phyloP scores from a whole-genome alignment of 1,284 basidiomycete species.

The Heterobasidion parviporum region DNA sequence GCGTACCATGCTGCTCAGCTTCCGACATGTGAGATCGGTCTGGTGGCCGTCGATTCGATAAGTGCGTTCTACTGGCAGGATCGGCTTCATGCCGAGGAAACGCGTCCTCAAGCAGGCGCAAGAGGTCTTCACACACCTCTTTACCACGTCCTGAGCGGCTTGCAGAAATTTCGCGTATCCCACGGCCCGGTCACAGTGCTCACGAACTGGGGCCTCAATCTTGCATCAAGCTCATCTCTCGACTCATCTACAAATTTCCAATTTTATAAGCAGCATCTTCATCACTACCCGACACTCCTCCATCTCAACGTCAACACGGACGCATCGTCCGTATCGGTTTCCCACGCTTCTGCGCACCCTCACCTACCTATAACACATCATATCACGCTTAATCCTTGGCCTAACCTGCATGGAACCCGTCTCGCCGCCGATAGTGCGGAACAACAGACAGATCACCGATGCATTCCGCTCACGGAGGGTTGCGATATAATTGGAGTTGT shows the following conservation, averaged over 20 bases:
- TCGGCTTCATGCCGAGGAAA: slow-evolving; percentile 53
- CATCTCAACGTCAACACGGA: not conserved
- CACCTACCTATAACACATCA: slow-evolving; percentile 32
- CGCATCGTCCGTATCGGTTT: not conserved
- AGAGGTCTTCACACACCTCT: slow-evolving; percentile 18
- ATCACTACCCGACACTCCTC: slow-evolving; percentile 32
- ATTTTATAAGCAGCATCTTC: slow-evolving; percentile 46
- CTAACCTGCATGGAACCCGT: no score
- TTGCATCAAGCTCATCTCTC: slow-evolving; percentile 10
- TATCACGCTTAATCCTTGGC: slow-evolving; percentile 26
- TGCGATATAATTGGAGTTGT: slow-evolving; percentile 22
- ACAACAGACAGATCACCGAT: slow-evolving; percentile 15
- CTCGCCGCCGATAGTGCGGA: slow-evolving; percentile 16
- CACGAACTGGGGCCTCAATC: slow-evolving; percentile 57
- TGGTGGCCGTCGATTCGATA: slow-evolving; percentile 67
- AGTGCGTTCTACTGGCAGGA: slow-evolving; percentile 75
- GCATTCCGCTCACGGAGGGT: slow-evolving; percentile 8
- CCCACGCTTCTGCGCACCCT: slow-evolving; percentile 1
- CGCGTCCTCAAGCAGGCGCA: slow-evolving; percentile 11
- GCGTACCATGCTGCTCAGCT: slow-evolving; percentile 42
- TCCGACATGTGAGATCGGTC: slow-evolving; percentile 43
- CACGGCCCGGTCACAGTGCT: slow-evolving; percentile 48
- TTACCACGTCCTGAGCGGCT: slow-evolving; percentile 35
- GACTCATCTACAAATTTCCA: slow-evolving; percentile 17
- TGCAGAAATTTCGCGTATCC: slow-evolving; percentile 42